Evolutionary conservation across 768 basidiomycete genomes (phyloP), one percentile per base, ranked within the genome.

Genomic region (Rhizopogon salebrosus): DNA sequence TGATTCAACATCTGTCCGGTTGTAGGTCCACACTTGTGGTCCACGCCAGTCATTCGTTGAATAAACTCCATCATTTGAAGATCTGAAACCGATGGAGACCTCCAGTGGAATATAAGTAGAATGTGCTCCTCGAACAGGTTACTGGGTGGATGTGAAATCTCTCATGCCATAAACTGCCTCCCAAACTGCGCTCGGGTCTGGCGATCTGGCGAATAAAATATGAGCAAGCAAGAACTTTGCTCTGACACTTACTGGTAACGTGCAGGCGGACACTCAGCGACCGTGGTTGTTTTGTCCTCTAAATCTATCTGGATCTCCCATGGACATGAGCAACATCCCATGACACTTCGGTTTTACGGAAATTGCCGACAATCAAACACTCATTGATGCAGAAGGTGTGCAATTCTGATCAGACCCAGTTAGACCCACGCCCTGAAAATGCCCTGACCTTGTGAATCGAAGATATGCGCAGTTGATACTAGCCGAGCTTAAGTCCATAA

Each of bases 291-390:
- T 35, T 41, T 54, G 16, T 40, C 41, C 51, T 50, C 46, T 36
- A 45, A 57, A 54, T 64, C 52, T 22, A 57, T 60, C 54, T 34
- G 54, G 45, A 22, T 31, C 52, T 59, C 54, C 43, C 62, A 62
- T 57, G 48, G 48, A n/a, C 36, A 35, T 40, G 54, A 51, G 6
- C 38, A 41, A 52, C 48, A 52, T 54, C 53, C 53, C 50, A 54
- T 51, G 27, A 27, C 14, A 22, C 34, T 37, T 31, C 36, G 39
- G 38, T 23, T 35, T 4, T 27, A 41, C 51, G 51, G 54, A 37
- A 18, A 29, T 53, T 42, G 23, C 54, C 54, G 54, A 52, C 14
- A 24, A 53, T 13, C 26, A 53, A 26, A 29, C 37, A 14, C 31
- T 41, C 41, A 24, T 39, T 50, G 11, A 34, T 11, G 10, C 11